Percentiles rank a stretch among this genome's conserved stretches.
Evolutionary conservation across 2,329 filamentous ascomycete genomes (phyloP).

Genomic region (Aureobasidium sp.): DNA sequence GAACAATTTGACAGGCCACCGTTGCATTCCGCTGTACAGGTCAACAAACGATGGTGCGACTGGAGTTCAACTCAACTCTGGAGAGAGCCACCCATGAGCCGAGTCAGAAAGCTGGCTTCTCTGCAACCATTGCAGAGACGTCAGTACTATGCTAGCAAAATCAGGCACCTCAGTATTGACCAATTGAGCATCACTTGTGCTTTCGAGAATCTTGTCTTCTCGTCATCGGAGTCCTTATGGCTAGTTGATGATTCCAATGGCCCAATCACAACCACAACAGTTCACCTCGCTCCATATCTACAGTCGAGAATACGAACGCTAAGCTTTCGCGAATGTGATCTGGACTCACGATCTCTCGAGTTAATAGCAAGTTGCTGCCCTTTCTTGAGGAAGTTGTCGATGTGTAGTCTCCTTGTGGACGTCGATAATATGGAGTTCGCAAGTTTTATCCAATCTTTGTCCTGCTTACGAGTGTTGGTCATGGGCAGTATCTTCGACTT

Average conservation of each 20-base stretch:
- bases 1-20: not conserved
- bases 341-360: not conserved
- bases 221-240: not conserved
- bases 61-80: not conserved
- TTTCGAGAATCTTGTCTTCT: not conserved
- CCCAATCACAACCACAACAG: not conserved
- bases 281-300: not conserved
- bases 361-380: not conserved
- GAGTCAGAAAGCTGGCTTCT: not conserved
- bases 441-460: not conserved
- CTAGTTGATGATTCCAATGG: not conserved
- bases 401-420: not conserved
- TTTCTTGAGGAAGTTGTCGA: not conserved
- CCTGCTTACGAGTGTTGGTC: not conserved
- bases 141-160: not conserved
- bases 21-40: not conserved
- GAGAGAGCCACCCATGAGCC: not conserved
- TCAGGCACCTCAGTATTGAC: not conserved
- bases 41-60: not conserved
- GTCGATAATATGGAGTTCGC: not conserved
- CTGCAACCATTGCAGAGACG: not conserved
- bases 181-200: not conserved
- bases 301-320: not conserved
- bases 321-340: not conserved
- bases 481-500: not conserved